phyloP scores from a whole-genome alignment of 768 basidiomycete genomes.

The Amanita jacksonii region DNA sequence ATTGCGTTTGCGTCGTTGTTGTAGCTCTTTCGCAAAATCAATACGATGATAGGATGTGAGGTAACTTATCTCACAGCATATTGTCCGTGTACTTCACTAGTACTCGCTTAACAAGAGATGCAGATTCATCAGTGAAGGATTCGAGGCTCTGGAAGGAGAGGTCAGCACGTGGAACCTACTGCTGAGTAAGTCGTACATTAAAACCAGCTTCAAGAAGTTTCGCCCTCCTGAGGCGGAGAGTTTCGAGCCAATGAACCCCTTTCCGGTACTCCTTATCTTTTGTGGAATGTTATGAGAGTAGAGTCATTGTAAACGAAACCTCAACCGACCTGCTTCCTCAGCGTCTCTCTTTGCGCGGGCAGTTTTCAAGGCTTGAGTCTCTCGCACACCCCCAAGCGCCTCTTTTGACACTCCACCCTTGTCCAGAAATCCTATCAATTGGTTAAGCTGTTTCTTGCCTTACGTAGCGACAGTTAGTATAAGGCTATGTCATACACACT shows the following conservation, averaged over 20 bases:
- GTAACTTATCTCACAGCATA: conserved; percentile 44
- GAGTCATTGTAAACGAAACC: conserved; percentile 11
- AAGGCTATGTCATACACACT: conserved; percentile 2
- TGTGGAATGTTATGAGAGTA: background rate
- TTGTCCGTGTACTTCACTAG: conserved; percentile 75
- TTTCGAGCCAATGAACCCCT: conserved; percentile 89
- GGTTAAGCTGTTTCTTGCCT: conserved; percentile 84
- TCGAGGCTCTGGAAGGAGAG: conserved; percentile 55
- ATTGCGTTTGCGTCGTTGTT: conserved; percentile 61
- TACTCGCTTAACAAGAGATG: conserved; percentile 49
- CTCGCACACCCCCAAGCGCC: conserved; percentile 40
- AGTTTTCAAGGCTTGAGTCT: conserved; percentile 59
- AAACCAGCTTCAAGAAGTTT: conserved; percentile 80
- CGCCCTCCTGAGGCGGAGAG: conserved; percentile 67
- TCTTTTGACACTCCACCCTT: conserved; percentile 63
- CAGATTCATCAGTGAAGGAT: conserved; percentile 66
- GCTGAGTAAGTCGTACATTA: conserved; percentile 39
- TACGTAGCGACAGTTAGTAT: conserved; percentile 1
- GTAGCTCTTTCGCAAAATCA: conserved; percentile 56
- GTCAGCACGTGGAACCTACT: background rate
- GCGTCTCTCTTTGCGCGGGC: conserved; percentile 83
- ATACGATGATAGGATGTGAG: background rate
- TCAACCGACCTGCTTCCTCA: conserved; percentile 69
- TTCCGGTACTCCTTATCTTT: conserved; percentile 86
- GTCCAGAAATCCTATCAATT: conserved; percentile 78